Evolutionary conservation across 768 basidiomycete genomes (phyloP).

Genomic region (Boletus tylopilopsis): DNA sequence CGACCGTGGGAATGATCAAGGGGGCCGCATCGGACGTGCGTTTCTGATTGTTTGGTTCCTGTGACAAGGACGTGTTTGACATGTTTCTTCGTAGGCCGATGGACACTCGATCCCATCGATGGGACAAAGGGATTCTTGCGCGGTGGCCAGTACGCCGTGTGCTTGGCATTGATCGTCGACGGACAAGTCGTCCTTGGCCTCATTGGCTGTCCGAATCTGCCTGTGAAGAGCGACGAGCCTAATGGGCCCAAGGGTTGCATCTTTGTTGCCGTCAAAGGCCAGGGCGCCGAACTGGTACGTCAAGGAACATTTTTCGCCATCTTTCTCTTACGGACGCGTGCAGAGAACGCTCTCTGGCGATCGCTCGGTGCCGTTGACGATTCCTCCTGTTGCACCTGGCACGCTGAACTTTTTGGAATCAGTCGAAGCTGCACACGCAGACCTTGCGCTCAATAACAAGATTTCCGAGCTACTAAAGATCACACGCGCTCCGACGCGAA

Average conservation of each 20-base stretch:
- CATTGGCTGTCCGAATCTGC: slow-evolving; percentile 92
- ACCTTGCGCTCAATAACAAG: slow-evolving; percentile 78
- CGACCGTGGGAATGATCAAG: slow-evolving; percentile 74
- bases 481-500: slow-evolving; percentile 62
- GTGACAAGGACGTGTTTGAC: neutral
- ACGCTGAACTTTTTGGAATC: slow-evolving; percentile 80
- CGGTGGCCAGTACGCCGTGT: slow-evolving; percentile 91
- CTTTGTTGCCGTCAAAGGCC: slow-evolving; percentile 83
- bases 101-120: slow-evolving; percentile 89
- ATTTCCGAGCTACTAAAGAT: slow-evolving; percentile 68
- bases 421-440: slow-evolving; percentile 87
- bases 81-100: slow-evolving; percentile 52
- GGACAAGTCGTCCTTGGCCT: slow-evolving; percentile 77
- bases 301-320: neutral
- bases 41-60: slow-evolving; percentile 11
- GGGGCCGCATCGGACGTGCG: slow-evolving; percentile 72
- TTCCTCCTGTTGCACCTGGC: slow-evolving; percentile 40
- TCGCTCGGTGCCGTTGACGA: slow-evolving; percentile 47
- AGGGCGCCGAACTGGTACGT: slow-evolving; percentile 73
- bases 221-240: slow-evolving; percentile 47
- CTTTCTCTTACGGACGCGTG: neutral
- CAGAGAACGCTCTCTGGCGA: slow-evolving; percentile 54
- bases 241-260: slow-evolving; percentile 70
- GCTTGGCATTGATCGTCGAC: slow-evolving; percentile 79
- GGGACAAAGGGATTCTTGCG: slow-evolving; percentile 93